Percentiles rank a stretch among this genome's conserved stretches.
phyloP scores from a whole-genome alignment of 2,329 filamentous ascomycete species.

The Colletotrichum graminicola region DNA sequence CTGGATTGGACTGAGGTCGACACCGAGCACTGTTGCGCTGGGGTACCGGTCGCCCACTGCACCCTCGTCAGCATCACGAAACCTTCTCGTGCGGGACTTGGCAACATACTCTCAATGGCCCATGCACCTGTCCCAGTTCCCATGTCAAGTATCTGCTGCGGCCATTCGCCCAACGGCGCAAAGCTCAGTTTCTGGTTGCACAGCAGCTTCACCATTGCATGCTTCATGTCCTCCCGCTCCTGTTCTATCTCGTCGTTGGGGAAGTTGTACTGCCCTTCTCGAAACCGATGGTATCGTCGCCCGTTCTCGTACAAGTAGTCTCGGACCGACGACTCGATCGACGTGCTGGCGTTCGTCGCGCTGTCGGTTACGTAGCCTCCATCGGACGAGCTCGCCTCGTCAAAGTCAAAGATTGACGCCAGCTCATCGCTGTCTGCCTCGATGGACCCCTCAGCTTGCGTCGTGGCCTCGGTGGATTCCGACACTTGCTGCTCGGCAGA shows the following conservation, averaged over 20 bases:
- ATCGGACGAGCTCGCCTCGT: constrained; percentile 47
- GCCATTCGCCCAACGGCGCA: constrained; percentile 61
- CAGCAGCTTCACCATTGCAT: constrained; percentile 63
- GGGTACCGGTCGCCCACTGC: constrained; percentile 55
- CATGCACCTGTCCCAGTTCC: constrained; percentile 71
- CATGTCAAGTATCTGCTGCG: constrained; percentile 67
- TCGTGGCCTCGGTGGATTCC: constrained; percentile 53
- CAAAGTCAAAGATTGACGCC: constrained; percentile 25
- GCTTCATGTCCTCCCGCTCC: constrained; percentile 69
- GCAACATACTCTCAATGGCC: constrained; percentile 65
- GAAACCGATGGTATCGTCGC: constrained; percentile 68
- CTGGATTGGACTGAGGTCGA: constrained; percentile 71
- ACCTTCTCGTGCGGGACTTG: constrained; percentile 17
- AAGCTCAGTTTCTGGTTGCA: constrained; percentile 64
- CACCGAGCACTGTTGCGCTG: constrained; percentile 55
- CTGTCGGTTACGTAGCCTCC: constrained; percentile 55
- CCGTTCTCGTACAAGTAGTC: constrained; percentile 68
- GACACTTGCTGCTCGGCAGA: constrained; percentile 52
- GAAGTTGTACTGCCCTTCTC: constrained; percentile 67
- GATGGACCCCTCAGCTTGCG: constrained; percentile 53
- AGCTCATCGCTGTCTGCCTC: constrained; percentile 51
- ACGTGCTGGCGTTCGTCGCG: constrained; percentile 53
- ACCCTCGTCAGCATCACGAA: constrained; percentile 18
- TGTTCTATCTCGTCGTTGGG: constrained; percentile 72
- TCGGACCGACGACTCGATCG: constrained; percentile 56